Conservation (phyloP, 805 yeast species). For the Hanseniaspora guilliermondii region DNA sequence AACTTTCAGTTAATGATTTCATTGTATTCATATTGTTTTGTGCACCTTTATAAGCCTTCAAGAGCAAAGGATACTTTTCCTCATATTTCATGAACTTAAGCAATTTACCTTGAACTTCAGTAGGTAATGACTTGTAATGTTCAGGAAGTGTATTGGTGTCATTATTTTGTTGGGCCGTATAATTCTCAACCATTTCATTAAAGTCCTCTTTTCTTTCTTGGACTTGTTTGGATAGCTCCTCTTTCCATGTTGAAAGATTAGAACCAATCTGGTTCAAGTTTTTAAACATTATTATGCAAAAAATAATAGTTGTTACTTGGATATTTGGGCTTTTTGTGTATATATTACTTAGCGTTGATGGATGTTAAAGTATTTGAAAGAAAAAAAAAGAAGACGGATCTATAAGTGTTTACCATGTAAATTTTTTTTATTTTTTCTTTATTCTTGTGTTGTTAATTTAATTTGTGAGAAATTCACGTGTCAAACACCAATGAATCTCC, state of each 20-base stretch:
- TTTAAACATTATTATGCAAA: background rate
- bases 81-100: slow-evolving; percentile 76
- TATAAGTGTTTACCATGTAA: background rate
- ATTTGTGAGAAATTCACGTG: no score
- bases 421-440: background rate
- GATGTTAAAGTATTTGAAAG: no score
- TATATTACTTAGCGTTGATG: background rate
- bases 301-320: background rate
- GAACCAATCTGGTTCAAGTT: slow-evolving; percentile 12
- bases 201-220: slow-evolving; percentile 13
- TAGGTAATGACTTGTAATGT: slow-evolving; percentile 27
- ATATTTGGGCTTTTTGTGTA: background rate
- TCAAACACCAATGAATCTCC: no score
- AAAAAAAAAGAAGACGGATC: background rate
- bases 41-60: slow-evolving; percentile 60
- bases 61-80: slow-evolving; percentile 71
- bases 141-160: slow-evolving; percentile 5
- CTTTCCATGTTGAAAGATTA: slow-evolving; percentile 13
- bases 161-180: slow-evolving; percentile 1
- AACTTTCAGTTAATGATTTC: background rate
- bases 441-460: background rate
- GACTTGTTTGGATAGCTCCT: slow-evolving; percentile 12
- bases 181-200: slow-evolving; percentile 10
- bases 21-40: background rate
- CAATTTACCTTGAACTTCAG: slow-evolving; percentile 48